Percentiles rank a stretch among this genome's conserved stretches.
Conservation (phyloP, 495 filamentous ascomycete species). For the Lasiosphaeris hirsuta region DNA sequence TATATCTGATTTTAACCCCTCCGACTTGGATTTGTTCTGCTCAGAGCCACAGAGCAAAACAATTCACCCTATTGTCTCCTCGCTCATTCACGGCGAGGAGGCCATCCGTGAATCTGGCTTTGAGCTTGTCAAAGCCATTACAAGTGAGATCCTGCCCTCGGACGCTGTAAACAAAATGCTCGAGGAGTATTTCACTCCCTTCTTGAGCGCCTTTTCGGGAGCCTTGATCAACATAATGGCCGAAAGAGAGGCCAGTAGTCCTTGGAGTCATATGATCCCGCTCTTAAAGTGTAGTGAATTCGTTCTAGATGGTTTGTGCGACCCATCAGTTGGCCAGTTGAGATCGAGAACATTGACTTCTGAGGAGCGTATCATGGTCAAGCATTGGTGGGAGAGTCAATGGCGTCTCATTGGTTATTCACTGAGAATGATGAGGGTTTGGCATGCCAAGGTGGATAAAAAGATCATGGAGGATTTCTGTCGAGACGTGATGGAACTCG, state of each 20-base stretch:
- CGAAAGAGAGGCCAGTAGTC: conserved; percentile 49
- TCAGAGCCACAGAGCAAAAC: conserved; percentile 54
- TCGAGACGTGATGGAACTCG: conserved; percentile 89
- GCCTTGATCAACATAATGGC: conserved; percentile 47
- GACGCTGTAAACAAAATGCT: conserved; percentile 74
- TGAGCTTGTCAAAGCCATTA: conserved; percentile 75
- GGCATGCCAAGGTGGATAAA: conserved; percentile 69
- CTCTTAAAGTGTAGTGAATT: conserved; percentile 72
- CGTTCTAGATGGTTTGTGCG: conserved; percentile 77
- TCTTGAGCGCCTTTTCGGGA: conserved; percentile 35
- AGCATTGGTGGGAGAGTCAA: conserved; percentile 74
- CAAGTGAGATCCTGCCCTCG: conserved; percentile 62
- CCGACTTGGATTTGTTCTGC: conserved; percentile 63
- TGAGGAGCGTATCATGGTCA: conserved; percentile 60
- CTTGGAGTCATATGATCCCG: conserved; percentile 63
- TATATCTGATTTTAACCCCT: conserved; percentile 66
- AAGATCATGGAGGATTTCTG: conserved; percentile 83
- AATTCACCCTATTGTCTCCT: conserved; percentile 60
- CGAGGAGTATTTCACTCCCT: conserved; percentile 51
- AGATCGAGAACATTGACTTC: conserved; percentile 57
- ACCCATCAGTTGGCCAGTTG: conserved; percentile 74
- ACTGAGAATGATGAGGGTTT: conserved; percentile 77
- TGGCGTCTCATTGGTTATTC: conserved; percentile 78
- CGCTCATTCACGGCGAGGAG: conserved; percentile 64
- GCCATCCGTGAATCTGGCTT: conserved; percentile 70